Conservation (phyloP, 2,329 filamentous ascomycete species). For the Aspergillus carbonarius region DNA sequence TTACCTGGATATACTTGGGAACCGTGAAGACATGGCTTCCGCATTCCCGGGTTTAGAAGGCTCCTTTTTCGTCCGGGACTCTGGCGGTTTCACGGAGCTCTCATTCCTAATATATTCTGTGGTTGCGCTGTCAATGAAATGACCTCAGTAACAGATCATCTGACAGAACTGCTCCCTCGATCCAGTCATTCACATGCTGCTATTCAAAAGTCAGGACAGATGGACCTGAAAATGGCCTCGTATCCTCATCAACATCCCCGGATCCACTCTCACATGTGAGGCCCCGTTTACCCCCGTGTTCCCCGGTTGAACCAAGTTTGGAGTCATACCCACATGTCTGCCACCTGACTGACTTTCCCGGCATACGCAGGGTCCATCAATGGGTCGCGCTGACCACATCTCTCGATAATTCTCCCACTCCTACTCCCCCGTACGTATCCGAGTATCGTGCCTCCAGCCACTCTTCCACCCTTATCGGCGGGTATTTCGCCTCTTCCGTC, state of each 20-base stretch:
- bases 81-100: too few relatives aligned
- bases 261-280: conserved; percentile 4
- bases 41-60: too few relatives aligned
- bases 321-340: background rate
- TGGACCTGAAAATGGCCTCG: background rate
- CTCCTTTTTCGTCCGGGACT: too few relatives aligned
- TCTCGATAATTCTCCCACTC: conserved; percentile 16
- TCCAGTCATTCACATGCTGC: background rate
- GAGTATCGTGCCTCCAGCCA: conserved; percentile 26
- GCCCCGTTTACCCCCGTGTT: background rate
- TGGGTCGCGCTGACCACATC: background rate
- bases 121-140: too few relatives aligned
- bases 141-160: background rate
- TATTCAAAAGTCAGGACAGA: background rate
- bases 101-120: too few relatives aligned
- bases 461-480: conserved; percentile 25
- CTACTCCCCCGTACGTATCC: conserved; percentile 23
- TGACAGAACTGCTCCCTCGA: background rate
- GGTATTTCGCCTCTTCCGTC: conserved; percentile 16
- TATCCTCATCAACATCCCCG: background rate
- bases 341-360: background rate
- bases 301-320: background rate
- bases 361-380: background rate
- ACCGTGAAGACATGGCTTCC: too few relatives aligned
- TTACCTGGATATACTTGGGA: too few relatives aligned